Base-by-base conservation (phyloP, 768 basidiomycete genomes). In the Tephrocybe sp. region DNA sequence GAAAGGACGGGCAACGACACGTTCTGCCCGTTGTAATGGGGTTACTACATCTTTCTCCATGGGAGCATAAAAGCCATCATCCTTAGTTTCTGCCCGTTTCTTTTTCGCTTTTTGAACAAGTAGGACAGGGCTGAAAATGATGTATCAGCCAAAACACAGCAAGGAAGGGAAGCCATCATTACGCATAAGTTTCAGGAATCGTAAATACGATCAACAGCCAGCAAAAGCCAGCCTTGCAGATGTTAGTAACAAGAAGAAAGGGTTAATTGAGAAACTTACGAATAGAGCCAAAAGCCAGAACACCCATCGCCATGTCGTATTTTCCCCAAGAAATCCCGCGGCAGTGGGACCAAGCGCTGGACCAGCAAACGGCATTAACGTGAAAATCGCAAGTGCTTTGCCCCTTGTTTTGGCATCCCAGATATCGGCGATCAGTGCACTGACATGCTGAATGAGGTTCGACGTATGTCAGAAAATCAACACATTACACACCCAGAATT, bases 131-230 rank as follows among this genome's bases (percentile, higher is more conserved):
- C 80, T 82, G 44, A 14, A 20, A 14, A 43, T 26, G 7, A 26
- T 16, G 31, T 26, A 20, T 46, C 6, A 51, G 26, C 9, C 17
- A 4, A 5, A 20, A 33, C 6, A 20, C 34, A 47, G 23, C 51
- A 13, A 49, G 19, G 22, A 40, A 2, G 14, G 32, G 38, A 39
- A 55, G 16, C 38, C 46, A n/a, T 39, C 33, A 75, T 51, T 60
- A 79, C 78, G 67, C 68, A 60, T 82, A 89, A 5, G 89, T 88
- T 65, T 91, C 87, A 9, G 84, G 83, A 0, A 85, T 67, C 17
- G 82, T 77, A 40, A 87, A 68, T 9, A 82, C 40, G 19, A 81
- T 71, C 42, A 77, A 40, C 7, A 79, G 20, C 58, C 71, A 73
- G 56, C 80, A 83, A 12, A 70, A 60, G 3, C 74, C 75, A 30